These are phyloP conservation scores for Colletotrichum karsti DNA, from an alignment of 2,329 filamentous ascomycete species.

Conservation along the genomic window DNA sequence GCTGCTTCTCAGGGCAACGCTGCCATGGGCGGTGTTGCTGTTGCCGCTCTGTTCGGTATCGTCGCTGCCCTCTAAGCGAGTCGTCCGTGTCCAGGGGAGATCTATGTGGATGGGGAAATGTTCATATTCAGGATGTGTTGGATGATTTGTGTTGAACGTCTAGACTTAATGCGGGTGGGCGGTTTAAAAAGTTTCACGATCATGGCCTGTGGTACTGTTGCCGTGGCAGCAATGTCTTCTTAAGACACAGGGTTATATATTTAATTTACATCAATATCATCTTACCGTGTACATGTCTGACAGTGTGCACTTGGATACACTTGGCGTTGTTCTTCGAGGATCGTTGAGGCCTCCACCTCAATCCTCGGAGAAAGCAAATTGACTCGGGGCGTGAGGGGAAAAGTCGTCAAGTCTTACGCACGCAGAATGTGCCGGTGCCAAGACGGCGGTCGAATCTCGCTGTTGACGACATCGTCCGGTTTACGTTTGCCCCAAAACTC, in stretches of 20 bases:
- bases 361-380: not conserved
- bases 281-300: too few species aligned
- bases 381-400: not conserved
- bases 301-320: too few species aligned
- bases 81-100: too few species aligned
- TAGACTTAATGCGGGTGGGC: slow-evolving; percentile 10
- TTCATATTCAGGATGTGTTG: not conserved
- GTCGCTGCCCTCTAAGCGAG: slow-evolving; percentile 16
- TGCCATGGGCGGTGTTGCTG: slow-evolving; percentile 10
- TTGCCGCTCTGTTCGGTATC: slow-evolving; percentile 20
- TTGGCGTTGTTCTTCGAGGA: too few species aligned
- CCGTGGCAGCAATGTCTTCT: not conserved
- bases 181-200: slow-evolving; percentile 3
- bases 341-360: too few species aligned
- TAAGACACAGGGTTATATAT: not conserved
- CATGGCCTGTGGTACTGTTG: slow-evolving; percentile 4
- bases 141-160: not conserved
- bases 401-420: not conserved
- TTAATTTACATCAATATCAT: slow-evolving; percentile 11
- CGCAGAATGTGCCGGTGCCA: not conserved
- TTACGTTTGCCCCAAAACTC: not conserved
- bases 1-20: slow-evolving; percentile 8
- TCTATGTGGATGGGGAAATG: not conserved
- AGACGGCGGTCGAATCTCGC: not conserved
- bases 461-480: not conserved